Evolutionary conservation across 352 stramenopile genomes (phyloP).

Genomic region (Phytophthora citrophthora): DNA sequence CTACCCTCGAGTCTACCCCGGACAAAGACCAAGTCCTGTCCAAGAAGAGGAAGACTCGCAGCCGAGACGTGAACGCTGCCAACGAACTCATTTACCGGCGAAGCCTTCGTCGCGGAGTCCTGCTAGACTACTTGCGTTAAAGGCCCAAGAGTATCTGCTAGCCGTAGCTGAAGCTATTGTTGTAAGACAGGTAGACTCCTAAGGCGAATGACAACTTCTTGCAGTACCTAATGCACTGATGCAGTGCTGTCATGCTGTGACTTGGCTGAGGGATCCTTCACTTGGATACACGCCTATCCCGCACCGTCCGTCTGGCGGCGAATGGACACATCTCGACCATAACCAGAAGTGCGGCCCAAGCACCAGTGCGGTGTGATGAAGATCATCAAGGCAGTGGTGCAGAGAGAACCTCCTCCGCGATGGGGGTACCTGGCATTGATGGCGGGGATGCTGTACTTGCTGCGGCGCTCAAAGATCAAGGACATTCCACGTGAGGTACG

Average conservation of each 20-base stretch:
- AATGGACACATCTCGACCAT: conserved; percentile 10
- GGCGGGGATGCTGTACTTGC: conserved; percentile 47
- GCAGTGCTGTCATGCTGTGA: background rate
- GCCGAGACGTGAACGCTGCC: no score
- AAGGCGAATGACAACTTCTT: no score
- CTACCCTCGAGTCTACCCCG: no score
- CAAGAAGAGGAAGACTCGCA: no score
- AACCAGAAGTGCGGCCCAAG: conserved; percentile 3
- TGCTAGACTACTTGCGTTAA: no score
- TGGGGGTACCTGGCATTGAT: conserved; percentile 52
- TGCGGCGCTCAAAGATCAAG: conserved; percentile 52
- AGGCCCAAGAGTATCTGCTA: no score
- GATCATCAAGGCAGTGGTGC: conserved; percentile 35
- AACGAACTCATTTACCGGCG: no score
- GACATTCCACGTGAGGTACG: conserved; percentile 50
- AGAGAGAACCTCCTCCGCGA: conserved; percentile 27
- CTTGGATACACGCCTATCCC: conserved; percentile 14
- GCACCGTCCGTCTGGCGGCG: conserved; percentile 12
- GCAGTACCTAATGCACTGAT: background rate
- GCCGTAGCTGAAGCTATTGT: no score
- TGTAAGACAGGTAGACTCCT: no score
- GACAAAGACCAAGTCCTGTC: no score
- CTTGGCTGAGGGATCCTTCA: conserved; percentile 4
- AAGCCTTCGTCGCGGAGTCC: no score
- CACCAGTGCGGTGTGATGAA: conserved; percentile 34